A percentile compares a stretch with the other conserved stretches of the same genome.
These are phyloP conservation scores for Suhomyces prunicola DNA, from an alignment of 805 yeast genomes.

Conservation along the genomic window DNA sequence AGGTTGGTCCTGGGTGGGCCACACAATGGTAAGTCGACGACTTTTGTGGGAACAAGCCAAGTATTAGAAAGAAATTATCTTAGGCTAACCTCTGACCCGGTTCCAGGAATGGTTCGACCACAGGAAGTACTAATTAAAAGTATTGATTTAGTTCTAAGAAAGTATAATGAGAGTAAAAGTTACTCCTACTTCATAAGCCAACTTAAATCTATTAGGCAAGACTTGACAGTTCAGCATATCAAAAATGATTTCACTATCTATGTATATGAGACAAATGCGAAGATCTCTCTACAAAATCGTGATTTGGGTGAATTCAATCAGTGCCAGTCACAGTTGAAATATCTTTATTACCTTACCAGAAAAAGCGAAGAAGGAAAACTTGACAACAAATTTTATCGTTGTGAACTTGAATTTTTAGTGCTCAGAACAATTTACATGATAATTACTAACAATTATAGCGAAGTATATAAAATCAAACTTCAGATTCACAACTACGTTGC, in stretches of 20 bases:
- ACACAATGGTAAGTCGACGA: neutral
- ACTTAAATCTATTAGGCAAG: conserved; percentile 89
- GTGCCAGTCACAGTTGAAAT: conserved; percentile 78
- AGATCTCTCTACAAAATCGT: conserved; percentile 75
- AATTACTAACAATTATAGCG: conserved; percentile 64
- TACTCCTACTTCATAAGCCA: conserved; percentile 86
- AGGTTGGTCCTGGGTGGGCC: neutral
- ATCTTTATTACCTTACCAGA: conserved; percentile 48
- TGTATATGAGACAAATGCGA: conserved; percentile 84
- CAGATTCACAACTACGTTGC: conserved; percentile 5
- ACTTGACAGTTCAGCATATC: conserved; percentile 86
- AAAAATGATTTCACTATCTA: conserved; percentile 69
- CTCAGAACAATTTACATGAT: conserved; percentile 73
- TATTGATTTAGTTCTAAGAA: conserved; percentile 48
- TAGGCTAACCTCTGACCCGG: conserved; percentile 87
- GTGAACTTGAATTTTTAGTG: conserved; percentile 61
- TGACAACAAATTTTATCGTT: conserved; percentile 11
- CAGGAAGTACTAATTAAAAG: conserved; percentile 56
- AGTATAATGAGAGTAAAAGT: conserved; percentile 45
- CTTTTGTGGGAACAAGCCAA: conserved; percentile 59
- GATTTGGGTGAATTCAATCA: conserved; percentile 96
- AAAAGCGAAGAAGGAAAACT: conserved; percentile 27
- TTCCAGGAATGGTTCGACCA: conserved; percentile 82
- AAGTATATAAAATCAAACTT: conserved; percentile 44
- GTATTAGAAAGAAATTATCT: conserved; percentile 74